A percentile compares a stretch with the other conserved stretches of the same genome.
Evolutionary conservation across 306 rosid genomes (phyloP).

Genomic region (Vigna angularis): DNA sequence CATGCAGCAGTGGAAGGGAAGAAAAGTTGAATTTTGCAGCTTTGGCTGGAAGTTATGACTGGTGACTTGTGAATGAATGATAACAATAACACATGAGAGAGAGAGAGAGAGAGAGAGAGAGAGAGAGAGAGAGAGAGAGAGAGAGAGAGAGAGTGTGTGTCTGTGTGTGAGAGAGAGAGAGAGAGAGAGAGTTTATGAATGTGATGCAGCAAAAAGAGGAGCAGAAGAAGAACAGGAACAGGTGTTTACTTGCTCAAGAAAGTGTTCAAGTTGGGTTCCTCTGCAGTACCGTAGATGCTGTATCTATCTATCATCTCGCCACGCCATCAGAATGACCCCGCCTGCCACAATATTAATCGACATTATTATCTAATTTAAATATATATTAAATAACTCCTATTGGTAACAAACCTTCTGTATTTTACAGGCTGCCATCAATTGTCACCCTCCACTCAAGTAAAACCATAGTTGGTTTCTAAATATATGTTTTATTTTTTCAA

Average conservation of each 20-base stretch:
- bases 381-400: too few relatives aligned
- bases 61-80: conserved; percentile 2
- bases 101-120: conserved; percentile 40
- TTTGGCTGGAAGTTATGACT: conserved; percentile 27
- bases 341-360: not conserved
- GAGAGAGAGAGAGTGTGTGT: conserved; percentile 33
- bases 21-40: conserved; percentile 38
- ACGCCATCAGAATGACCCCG: conserved; percentile 43
- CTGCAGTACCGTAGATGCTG: conserved; percentile 40
- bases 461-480: too few relatives aligned
- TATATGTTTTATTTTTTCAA: too few relatives aligned
- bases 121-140: conserved; percentile 39
- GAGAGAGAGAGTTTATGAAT: conserved; percentile 36
- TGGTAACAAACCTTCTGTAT: too few relatives aligned
- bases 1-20: conserved; percentile 22
- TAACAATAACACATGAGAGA: conserved; percentile 22
- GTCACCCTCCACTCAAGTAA: too few relatives aligned
- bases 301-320: conserved; percentile 40
- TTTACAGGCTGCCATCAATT: too few relatives aligned
- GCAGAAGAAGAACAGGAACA: not conserved
- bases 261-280: conserved; percentile 35
- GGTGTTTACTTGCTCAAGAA: conserved; percentile 9
- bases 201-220: conserved; percentile 18
- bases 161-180: conserved; percentile 2
- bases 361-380: too few relatives aligned